Conservation (phyloP, 2,329 filamentous ascomycete species). For the Paradendryphiella salina region DNA sequence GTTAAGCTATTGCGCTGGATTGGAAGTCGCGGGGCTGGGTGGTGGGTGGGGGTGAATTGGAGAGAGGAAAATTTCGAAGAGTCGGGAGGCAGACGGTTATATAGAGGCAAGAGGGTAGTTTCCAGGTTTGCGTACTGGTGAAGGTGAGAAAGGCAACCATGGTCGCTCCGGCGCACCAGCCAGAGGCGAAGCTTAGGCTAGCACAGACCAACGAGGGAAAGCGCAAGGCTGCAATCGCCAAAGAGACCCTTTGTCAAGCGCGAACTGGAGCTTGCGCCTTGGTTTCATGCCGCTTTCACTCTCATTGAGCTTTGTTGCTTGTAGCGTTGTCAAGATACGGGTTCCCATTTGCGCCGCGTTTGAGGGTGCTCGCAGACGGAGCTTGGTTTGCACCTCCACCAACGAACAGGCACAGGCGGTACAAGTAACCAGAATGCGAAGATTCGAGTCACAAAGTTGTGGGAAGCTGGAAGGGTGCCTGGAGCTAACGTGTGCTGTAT, state of each 20-base stretch:
- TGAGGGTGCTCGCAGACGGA: not conserved
- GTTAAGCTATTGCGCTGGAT: not conserved
- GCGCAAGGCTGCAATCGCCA: slow-evolving; percentile 31
- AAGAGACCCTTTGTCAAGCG: slow-evolving; percentile 4
- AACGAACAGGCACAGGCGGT: not conserved
- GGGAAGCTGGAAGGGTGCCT: not conserved
- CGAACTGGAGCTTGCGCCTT: slow-evolving; percentile 9
- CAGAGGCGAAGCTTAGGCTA: slow-evolving; percentile 27
- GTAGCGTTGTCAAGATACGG: not conserved
- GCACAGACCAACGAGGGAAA: slow-evolving; percentile 10
- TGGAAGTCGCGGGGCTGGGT: slow-evolving; percentile 1
- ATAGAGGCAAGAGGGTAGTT: slow-evolving; percentile 11
- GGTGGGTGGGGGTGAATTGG: not conserved
- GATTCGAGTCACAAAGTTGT: not conserved
- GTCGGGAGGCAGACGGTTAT: slow-evolving; percentile 14
- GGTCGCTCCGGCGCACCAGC: slow-evolving; percentile 10
- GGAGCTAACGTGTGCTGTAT: not conserved
- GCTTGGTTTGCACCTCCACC: slow-evolving; percentile 1
- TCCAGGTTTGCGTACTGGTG: slow-evolving; percentile 17
- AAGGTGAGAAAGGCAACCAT: slow-evolving; percentile 19
- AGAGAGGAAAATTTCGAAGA: slow-evolving; percentile 8
- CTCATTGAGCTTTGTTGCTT: not conserved
- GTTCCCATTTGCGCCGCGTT: slow-evolving; percentile 10
- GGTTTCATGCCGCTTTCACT: not conserved
- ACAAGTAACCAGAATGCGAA: slow-evolving; percentile 9